Percentiles rank a stretch among this genome's conserved stretches.
These are phyloP conservation scores for Zygosaccharomyces pseudobailii DNA, from an alignment of 1,139 yeast species.

Conservation along the genomic window DNA sequence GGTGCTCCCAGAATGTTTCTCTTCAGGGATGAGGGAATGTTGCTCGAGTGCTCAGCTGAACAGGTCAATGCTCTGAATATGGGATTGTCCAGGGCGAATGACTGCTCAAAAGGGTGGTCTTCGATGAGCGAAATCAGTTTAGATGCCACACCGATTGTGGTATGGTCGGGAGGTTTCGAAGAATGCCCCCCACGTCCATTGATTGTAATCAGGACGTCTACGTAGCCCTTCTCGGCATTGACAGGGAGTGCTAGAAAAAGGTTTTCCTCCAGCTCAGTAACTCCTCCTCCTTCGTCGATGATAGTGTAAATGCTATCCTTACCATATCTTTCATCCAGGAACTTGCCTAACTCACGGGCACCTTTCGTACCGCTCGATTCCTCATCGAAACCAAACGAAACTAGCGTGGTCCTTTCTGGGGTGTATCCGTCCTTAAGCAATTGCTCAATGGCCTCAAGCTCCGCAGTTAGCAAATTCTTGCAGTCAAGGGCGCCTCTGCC, in stretches of 20 bases:
- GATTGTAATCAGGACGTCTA: conserved; percentile 42
- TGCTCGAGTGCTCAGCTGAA: conserved; percentile 40
- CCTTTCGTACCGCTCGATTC: conserved; percentile 55
- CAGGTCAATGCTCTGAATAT: conserved; percentile 44
- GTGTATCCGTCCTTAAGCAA: conserved; percentile 28
- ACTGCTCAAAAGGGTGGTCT: conserved; percentile 40
- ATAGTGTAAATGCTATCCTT: conserved; percentile 47
- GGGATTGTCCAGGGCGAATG: conserved; percentile 45
- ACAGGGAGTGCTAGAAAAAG: conserved; percentile 29
- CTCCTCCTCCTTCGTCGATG: conserved; percentile 53
- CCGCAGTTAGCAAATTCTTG: conserved; percentile 51
- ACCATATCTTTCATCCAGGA: conserved; percentile 46
- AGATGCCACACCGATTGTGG: conserved; percentile 54
- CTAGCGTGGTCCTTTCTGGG: conserved; percentile 49
- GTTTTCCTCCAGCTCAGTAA: conserved; percentile 22
- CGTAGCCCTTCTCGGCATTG: conserved; percentile 35
- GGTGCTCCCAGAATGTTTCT: conserved; percentile 39
- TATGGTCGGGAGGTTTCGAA: conserved; percentile 59
- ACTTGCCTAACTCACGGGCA: conserved; percentile 41
- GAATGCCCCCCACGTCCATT: conserved; percentile 63
- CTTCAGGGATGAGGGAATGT: conserved; percentile 21
- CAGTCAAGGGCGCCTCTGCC: conserved; percentile 67
- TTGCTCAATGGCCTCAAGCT: conserved; percentile 52
- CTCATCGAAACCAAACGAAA: conserved; percentile 63
- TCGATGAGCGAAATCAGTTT: conserved; percentile 45